A percentile compares a stretch with the other conserved stretches of the same genome.
These are phyloP conservation scores for Calonectria pseudoturangicola DNA, from an alignment of 2,329 filamentous ascomycete genomes.

Conservation along the genomic window DNA sequence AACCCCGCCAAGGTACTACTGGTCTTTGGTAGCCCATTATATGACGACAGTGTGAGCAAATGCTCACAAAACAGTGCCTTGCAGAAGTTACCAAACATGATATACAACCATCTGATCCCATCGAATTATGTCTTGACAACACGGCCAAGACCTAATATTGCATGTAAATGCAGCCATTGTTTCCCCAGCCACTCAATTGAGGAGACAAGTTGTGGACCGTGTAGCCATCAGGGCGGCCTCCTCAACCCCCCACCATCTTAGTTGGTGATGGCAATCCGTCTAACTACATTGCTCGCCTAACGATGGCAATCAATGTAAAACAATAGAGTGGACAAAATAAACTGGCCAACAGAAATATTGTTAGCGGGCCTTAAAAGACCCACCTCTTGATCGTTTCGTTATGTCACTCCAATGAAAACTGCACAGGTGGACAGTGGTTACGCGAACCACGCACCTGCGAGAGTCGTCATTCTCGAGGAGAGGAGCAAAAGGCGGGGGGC, in stretches of 20 bases:
- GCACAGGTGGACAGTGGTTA: slow-evolving; percentile 9
- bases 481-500: not conserved
- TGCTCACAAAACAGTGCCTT: not conserved
- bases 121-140: not conserved
- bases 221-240: not conserved
- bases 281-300: not conserved
- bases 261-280: not conserved
- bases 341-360: not conserved
- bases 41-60: not conserved
- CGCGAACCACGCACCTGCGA: slow-evolving; percentile 14
- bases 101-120: not conserved
- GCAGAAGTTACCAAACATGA: not conserved
- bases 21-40: not conserved
- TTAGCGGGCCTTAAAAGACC: not conserved
- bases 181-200: not conserved
- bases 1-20: slow-evolving; percentile 1
- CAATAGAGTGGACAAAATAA: slow-evolving; percentile 18
- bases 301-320: not conserved
- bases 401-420: slow-evolving; percentile 17
- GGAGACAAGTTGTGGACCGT: not conserved
- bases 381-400: slow-evolving; percentile 5
- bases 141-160: not conserved
- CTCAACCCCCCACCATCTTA: not conserved
- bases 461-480: not conserved
- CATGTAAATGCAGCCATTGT: not conserved